phyloP scores from a whole-genome alignment of 306 rosid genomes.

The Cucumis hystrix region DNA sequence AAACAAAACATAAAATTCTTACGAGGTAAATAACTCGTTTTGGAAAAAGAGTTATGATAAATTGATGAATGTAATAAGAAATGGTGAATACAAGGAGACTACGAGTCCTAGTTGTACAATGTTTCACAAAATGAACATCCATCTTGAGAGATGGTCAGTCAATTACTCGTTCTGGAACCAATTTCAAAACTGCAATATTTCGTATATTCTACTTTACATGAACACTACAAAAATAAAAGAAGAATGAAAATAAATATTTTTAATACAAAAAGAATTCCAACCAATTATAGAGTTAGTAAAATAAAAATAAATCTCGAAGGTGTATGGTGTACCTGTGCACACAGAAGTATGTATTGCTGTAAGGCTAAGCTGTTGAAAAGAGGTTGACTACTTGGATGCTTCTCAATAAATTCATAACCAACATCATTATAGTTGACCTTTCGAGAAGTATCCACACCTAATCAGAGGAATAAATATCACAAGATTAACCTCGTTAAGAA shows the following conservation, averaged over 20 bases:
- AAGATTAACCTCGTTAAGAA: slow-evolving; percentile 2
- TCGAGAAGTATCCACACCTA: slow-evolving; percentile 21
- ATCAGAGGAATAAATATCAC: slow-evolving; percentile 5
- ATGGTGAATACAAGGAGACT: background rate
- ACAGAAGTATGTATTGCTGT: slow-evolving; percentile 80
- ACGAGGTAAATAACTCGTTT: background rate
- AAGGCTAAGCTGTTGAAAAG: slow-evolving; percentile 61
- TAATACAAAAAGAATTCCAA: background rate
- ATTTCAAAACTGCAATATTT: background rate
- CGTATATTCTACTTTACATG: background rate
- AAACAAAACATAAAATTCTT: background rate
- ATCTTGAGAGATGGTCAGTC: background rate
- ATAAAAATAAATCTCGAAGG: background rate
- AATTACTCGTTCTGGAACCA: background rate
- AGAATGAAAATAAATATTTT: background rate
- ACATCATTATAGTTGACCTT: slow-evolving; percentile 36
- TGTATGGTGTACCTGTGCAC: slow-evolving; percentile 54
- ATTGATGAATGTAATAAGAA: background rate
- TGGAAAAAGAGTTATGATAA: background rate
- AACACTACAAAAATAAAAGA: background rate
- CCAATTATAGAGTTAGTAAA: background rate
- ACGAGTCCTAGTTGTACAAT: background rate
- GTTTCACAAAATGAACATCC: background rate
- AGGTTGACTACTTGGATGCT: slow-evolving; percentile 31
- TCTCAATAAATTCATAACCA: slow-evolving; percentile 43